Percentiles rank a stretch among this genome's conserved stretches.
phyloP scores from a whole-genome alignment of 768 basidiomycete genomes.

The Megacollybia marginata region DNA sequence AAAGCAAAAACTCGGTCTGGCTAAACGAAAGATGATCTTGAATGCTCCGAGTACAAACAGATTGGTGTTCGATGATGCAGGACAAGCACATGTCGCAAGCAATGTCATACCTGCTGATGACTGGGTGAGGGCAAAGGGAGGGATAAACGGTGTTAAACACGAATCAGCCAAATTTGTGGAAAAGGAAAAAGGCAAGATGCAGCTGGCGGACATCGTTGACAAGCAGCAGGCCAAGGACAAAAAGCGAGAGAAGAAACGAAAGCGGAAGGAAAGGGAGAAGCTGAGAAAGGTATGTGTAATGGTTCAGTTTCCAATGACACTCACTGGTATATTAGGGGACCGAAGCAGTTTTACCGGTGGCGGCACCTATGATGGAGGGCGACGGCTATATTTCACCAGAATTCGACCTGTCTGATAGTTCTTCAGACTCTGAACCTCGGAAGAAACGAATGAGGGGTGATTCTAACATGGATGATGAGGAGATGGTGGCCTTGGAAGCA shows the following conservation, averaged over 20 bases:
- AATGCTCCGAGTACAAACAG: constrained; percentile 56
- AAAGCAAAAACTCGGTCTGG: constrained; percentile 66
- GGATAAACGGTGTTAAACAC: constrained; percentile 54
- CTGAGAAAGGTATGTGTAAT: constrained; percentile 35
- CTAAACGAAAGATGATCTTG: constrained; percentile 67
- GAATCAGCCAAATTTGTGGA: constrained; percentile 67
- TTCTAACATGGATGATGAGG: constrained; percentile 41
- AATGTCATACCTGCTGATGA: constrained; percentile 76
- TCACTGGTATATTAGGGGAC: not conserved
- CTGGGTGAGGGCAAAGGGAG: constrained; percentile 57
- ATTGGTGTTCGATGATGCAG: constrained; percentile 87
- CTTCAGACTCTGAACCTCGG: constrained; percentile 24
- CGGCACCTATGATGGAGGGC: constrained; percentile 34
- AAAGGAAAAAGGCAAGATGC: constrained; percentile 67
- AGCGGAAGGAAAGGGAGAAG: constrained; percentile 61
- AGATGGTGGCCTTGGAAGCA: constrained; percentile 58
- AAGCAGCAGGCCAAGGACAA: constrained; percentile 82
- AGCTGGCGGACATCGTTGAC: constrained; percentile 63
- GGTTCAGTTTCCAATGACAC: constrained; percentile 6
- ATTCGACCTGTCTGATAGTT: constrained; percentile 46
- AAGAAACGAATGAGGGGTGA: constrained; percentile 21
- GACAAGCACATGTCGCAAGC: constrained; percentile 72
- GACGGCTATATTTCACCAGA: constrained; percentile 70
- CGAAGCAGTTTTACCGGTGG: constrained; percentile 15
- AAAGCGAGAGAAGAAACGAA: constrained; percentile 87